Conservation (phyloP, 179 eudicot genomes). For the Drosera spatulata region DNA sequence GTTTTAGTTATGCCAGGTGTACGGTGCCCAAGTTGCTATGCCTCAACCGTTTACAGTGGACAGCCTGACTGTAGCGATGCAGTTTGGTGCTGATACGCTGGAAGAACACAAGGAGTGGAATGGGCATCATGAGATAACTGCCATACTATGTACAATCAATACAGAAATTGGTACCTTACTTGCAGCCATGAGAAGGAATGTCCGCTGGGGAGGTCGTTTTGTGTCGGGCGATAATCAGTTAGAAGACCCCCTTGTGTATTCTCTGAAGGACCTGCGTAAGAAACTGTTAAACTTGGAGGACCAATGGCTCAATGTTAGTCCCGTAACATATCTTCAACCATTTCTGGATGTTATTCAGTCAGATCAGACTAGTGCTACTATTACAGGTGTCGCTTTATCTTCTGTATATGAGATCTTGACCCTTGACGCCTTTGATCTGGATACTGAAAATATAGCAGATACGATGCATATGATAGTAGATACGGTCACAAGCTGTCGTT, state of each 20-base stretch:
- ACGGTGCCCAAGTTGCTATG: neutral
- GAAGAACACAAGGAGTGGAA: constrained; percentile 24
- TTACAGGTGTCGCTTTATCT: constrained; percentile 72
- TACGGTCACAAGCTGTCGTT: constrained; percentile 68
- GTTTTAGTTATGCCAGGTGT: neutral
- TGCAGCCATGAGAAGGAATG: constrained; percentile 51
- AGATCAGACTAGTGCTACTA: constrained; percentile 77
- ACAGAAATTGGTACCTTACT: constrained; percentile 42
- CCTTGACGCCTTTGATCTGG: constrained; percentile 44
- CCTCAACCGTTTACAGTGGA: neutral
- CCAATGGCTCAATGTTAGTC: constrained; percentile 49
- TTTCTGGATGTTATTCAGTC: constrained; percentile 17
- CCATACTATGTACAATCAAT: constrained; percentile 29
- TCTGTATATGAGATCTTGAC: constrained; percentile 61
- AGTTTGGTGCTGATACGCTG: constrained; percentile 18
- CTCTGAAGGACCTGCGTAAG: constrained; percentile 59
- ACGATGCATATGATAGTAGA: constrained; percentile 68
- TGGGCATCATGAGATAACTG: constrained; percentile 13
- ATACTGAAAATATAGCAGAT: constrained; percentile 43
- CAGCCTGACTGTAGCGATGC: constrained; percentile 7
- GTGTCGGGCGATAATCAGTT: constrained; percentile 33
- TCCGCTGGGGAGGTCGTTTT: constrained; percentile 38
- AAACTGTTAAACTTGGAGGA: constrained; percentile 56
- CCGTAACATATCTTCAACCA: constrained; percentile 46
- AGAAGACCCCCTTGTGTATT: constrained; percentile 33